Base-by-base conservation (phyloP, 352 stramenopile species). In the Phytophthora crassamura region DNA sequence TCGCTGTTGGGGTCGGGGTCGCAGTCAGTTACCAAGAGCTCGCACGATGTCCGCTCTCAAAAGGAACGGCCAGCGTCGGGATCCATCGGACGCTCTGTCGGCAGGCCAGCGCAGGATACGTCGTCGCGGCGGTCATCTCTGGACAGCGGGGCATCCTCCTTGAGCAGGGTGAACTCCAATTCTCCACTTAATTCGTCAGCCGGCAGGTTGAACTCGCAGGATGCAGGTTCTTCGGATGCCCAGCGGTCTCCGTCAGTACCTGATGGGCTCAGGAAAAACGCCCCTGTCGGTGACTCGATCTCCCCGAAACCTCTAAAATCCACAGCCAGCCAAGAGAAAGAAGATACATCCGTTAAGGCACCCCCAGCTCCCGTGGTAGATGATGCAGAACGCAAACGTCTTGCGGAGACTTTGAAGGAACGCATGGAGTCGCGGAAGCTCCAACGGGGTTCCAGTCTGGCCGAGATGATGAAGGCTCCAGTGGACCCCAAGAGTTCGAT, bases 31-130 rank as follows among this genome's bases (percentile, higher is more conserved):
- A 72, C 53, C 5, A 82, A 76, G 30, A 90, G 81, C 32, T 70
- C 72, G 3, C 77, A 87, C 47, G 83, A 92, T 58, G 72, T 82
- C 5, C 77, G 78, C 9, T 62, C 80, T 38, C 63, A 67, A 20
- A 84, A 82, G 40, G 33, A 57, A 42, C 47, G 58, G 1, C 53
- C 47, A 9, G 51, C 40, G 15, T 74, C 71, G 7, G 62, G 54
- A 4, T 67, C 55, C 18, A 69, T 75, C 18, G 66, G 66, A 2
- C 61, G 49, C n/a, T 64, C 51, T 4, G 55, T 60, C 42, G 59
- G 52, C 7, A 71, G 40, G 35, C 28, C 46, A 32, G 9, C 39
- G 15, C 62, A 70, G 58, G 70, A 82, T 35, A 53, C 59, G 5
- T 20, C 67, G 5, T 65, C 62, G 1, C 58, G 63, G 1, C 62